These are phyloP conservation scores for Fraxinus baroniana DNA, from an alignment of 305 asterid genomes.

Conservation along the genomic window DNA sequence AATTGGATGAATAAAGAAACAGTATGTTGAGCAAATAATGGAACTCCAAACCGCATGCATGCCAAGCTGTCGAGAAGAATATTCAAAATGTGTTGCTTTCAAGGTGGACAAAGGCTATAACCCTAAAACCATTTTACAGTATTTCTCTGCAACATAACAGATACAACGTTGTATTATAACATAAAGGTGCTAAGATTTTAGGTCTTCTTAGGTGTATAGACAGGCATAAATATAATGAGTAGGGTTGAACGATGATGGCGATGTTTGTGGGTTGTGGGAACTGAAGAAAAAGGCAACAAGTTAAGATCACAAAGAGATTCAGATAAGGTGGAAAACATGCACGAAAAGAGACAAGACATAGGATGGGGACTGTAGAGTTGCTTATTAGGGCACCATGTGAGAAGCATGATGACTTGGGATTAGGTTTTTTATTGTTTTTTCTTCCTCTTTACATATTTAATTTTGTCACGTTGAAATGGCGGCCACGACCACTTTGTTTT, in stretches of 20 bases:
- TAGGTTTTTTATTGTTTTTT: conserved; percentile 15
- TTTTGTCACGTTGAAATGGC: background rate
- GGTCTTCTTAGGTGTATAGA: conserved; percentile 19
- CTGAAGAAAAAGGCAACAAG: conserved; percentile 23
- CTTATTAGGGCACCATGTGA: conserved; percentile 36
- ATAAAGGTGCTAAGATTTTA: background rate
- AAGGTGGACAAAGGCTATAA: conserved; percentile 37
- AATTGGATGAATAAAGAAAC: conserved; percentile 33
- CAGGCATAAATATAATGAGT: conserved; percentile 33
- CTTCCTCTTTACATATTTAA: background rate
- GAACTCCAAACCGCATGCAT: conserved; percentile 21
- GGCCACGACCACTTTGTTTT: background rate
- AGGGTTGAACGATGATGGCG: conserved; percentile 34
- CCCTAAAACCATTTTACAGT: background rate
- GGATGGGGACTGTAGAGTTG: conserved; percentile 26
- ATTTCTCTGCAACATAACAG: background rate
- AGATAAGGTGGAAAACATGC: conserved; percentile 23
- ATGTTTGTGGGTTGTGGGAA: conserved; percentile 34
- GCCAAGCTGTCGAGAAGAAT: conserved; percentile 23
- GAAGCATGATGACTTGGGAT: conserved; percentile 32
- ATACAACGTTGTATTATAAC: conserved; percentile 11
- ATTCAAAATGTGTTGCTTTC: conserved; percentile 27
- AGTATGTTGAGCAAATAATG: conserved; percentile 25
- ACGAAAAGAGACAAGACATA: background rate
- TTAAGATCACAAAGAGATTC: conserved; percentile 12